Conservation (phyloP, 129 eudicot genomes). For the Pseudognaphalium luteoalbum region DNA sequence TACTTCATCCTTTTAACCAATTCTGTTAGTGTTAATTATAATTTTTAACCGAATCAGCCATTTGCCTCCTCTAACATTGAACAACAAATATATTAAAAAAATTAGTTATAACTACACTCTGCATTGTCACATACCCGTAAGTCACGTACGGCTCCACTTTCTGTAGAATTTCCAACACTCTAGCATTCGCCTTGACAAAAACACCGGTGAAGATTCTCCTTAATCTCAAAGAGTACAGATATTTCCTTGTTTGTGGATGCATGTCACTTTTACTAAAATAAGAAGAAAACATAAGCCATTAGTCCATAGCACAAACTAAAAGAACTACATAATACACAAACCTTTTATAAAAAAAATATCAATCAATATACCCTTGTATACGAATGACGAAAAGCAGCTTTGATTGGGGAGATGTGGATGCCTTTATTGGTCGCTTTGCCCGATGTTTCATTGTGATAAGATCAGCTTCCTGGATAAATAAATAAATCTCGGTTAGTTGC, state of each 20-base stretch:
- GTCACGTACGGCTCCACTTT: constrained; percentile 89
- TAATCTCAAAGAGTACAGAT: constrained; percentile 68
- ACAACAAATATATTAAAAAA: neutral
- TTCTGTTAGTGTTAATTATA: neutral
- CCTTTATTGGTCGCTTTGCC: constrained; percentile 40
- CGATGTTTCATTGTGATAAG: constrained; percentile 79
- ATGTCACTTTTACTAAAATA: constrained; percentile 67
- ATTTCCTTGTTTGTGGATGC: constrained; percentile 69
- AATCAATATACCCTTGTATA: constrained; percentile 65
- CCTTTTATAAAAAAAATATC: neutral
- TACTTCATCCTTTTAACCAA: neutral
- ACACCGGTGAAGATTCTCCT: constrained; percentile 69
- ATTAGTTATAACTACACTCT: neutral
- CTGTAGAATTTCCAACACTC: constrained; percentile 55
- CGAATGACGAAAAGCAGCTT: constrained; percentile 75
- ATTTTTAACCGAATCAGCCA: neutral
- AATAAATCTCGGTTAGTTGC: neutral
- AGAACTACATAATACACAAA: neutral
- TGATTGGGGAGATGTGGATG: constrained; percentile 39
- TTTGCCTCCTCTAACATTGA: neutral
- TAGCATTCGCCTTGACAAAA: constrained; percentile 71
- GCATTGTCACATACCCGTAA: constrained; percentile 57
- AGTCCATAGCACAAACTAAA: neutral
- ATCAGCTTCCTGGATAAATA: constrained; percentile 61
- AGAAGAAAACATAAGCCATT: neutral